These are phyloP conservation scores for Penicillium simplicissimum DNA, from an alignment of 495 filamentous ascomycete genomes.

Conservation along the genomic window DNA sequence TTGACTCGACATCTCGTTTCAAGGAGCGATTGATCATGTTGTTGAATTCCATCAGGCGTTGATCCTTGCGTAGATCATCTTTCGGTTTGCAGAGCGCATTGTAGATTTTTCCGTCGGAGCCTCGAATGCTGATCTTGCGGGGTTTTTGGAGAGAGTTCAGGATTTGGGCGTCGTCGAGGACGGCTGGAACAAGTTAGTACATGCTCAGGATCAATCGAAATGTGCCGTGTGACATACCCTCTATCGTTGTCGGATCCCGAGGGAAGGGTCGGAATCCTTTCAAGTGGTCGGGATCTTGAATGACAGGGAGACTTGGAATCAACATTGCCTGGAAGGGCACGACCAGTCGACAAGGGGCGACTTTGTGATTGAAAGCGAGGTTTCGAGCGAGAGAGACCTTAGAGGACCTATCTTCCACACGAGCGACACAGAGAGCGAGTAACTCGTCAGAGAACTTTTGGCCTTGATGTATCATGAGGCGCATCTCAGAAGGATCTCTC, in stretches of 20 bases:
- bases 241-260: slow-evolving; percentile 59
- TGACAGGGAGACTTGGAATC: slow-evolving; percentile 76
- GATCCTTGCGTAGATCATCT: slow-evolving; percentile 94
- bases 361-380: slow-evolving; percentile 80
- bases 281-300: slow-evolving; percentile 65
- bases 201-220: slow-evolving; percentile 31
- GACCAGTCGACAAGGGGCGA: slow-evolving; percentile 78
- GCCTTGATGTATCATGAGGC: slow-evolving; percentile 68
- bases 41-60: slow-evolving; percentile 98
- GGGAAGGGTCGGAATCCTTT: slow-evolving; percentile 83
- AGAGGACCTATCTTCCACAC: slow-evolving; percentile 66
- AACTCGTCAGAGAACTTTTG: slow-evolving; percentile 84
- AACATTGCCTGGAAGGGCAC: slow-evolving; percentile 85
- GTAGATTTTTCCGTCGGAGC: slow-evolving; percentile 85
- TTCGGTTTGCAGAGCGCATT: slow-evolving; percentile 95
- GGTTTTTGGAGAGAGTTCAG: slow-evolving; percentile 90
- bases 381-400: slow-evolving; percentile 71
- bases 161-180: slow-evolving; percentile 84
- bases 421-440: slow-evolving; percentile 74
- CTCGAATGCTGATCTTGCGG: slow-evolving; percentile 82
- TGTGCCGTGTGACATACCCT: slow-evolving; percentile 35
- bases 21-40: slow-evolving; percentile 94
- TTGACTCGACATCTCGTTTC: slow-evolving; percentile 86
- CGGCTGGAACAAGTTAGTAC: slow-evolving; percentile 50
- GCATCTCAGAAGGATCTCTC: slow-evolving; percentile 58